Evolutionary conservation across 208 protist species (phyloP), one percentile per base, ranked within the genome.

Genomic region (Leishmania tarentolae): DNA sequence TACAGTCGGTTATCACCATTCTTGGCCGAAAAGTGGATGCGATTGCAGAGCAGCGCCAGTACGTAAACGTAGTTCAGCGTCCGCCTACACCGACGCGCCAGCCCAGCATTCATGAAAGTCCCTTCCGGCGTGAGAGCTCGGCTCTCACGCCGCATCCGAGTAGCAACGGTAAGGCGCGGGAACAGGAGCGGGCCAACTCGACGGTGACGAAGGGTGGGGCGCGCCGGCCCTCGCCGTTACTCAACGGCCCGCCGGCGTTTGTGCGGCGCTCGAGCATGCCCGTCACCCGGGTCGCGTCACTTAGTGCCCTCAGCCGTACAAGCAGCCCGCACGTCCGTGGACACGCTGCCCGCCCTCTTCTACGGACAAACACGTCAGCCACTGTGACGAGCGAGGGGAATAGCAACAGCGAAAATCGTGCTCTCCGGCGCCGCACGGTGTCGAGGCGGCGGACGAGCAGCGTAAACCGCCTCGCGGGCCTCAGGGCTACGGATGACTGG

Each of bases 1-100:
- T 98, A n/a, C 95, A 98, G 81, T 86, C 92, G 24, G 93, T 96
- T 42, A 89, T 98, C 42, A 97, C 95, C 52, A 96, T 97, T 74
- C 87, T 98, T 9, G 95, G 93, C 24, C 94, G 93, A 17, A 96
- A 95, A 79, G 79, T 98, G 3, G 95, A 98, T 81, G 73, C 82
- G 6, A 70, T 98, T 11, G 46, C 78, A 46, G 89, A 89, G 31
- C 85, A 90, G 71, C 40, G 57, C 37, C 81, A 69, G n/a, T 76
- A 78, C 75, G 19, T 73, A 0, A 66, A 85, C 4, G 90, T 85
- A 13, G 84, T 80, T 42, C 81, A 79, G 1, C 91, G 89, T 5
- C 79, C 88, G 5, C 76, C 91, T n/a, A 92, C 94, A 46, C 89
- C 91, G 1, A 82, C 83, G 50, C 85, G 89, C 17, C 69, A 79